Evolutionary conservation across 495 filamentous ascomycete genomes (phyloP), one percentile per base, ranked within the genome.

Genomic region (Aspergillus leporis): DNA sequence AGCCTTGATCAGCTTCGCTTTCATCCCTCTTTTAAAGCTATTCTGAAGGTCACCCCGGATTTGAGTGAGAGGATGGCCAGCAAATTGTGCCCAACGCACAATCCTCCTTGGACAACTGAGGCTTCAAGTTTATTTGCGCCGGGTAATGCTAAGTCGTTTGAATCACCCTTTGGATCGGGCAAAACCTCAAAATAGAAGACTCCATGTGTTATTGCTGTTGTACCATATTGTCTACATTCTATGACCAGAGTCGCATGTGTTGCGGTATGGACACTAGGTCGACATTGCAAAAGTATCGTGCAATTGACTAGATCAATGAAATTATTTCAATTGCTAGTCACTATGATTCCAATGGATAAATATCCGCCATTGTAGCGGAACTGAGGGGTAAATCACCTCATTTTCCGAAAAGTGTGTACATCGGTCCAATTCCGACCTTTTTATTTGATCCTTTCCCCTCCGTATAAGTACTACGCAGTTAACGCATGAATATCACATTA

Each of bases 371-470:
- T 10, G 34, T 36, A 10, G 3, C 4, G 14, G 38, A 41, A 41
- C 51, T 62, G 60, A 62, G 60, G 60, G 55, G 55, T 59, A 49
- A 28, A 36, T 31, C 47, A 41, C 40, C 36, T 55, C 53, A 51
- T 53, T 21, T 22, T 53, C 38, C 38, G 14, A 41, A 14, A 28
- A 28, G 25, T 28, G 25, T 28, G 6, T 51, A 25, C 30, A 25
- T 28, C 21, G 38, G 22, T 36, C n/a, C 16, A 32, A 4, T 1
- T 21, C 16, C 18, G 21, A 34, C n/a, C 14, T 22, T 41, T 47
- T 22, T 16, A 12, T 22, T 31, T 23, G 18, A 16, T 47, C 40
- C 38, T 1, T 19, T 4, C 18, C 32, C 14, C 48, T 41, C 6
- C 9, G 16, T 3, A 16, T 18, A 14, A 14, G 2, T 36, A 14